A percentile compares a stretch with the other conserved stretches of the same genome.
These are phyloP conservation scores for Mangifera indica DNA, from an alignment of 345 rosid genomes.

Conservation along the genomic window DNA sequence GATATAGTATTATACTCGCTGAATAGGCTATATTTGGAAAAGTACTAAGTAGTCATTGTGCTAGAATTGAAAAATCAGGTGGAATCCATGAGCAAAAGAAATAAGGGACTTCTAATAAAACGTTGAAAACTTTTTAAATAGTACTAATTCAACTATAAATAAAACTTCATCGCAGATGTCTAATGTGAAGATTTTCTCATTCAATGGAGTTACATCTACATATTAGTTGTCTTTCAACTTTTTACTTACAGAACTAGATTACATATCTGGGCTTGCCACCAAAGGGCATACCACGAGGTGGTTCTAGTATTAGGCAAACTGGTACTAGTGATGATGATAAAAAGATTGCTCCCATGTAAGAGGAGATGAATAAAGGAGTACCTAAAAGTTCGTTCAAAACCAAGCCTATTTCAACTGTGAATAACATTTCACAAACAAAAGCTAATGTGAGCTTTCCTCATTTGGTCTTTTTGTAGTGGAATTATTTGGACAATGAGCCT, in stretches of 20 bases:
- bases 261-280: constrained; percentile 44
- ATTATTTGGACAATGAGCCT: background rate
- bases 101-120: constrained; percentile 31
- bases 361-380: constrained; percentile 60
- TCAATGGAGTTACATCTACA: background rate
- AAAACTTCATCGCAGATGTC: constrained; percentile 26
- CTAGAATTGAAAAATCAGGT: constrained; percentile 42
- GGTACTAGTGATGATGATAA: background rate
- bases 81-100: constrained; percentile 55
- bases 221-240: background rate
- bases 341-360: constrained; percentile 38
- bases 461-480: background rate
- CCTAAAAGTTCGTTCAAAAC: constrained; percentile 29
- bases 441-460: constrained; percentile 42
- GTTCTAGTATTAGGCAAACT: constrained; percentile 10
- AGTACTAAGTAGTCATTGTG: no score
- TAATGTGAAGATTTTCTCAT: constrained; percentile 17
- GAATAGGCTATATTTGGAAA: no score
- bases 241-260: constrained; percentile 44
- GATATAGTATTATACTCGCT: no score
- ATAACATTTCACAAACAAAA: constrained; percentile 27
- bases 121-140: constrained; percentile 23
- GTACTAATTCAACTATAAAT: constrained; percentile 20
- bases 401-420: constrained; percentile 30
- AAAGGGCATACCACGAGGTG: constrained; percentile 22